Evolutionary conservation across 495 filamentous ascomycete species (phyloP).

Genomic region (Achaetomiella virescens): DNA sequence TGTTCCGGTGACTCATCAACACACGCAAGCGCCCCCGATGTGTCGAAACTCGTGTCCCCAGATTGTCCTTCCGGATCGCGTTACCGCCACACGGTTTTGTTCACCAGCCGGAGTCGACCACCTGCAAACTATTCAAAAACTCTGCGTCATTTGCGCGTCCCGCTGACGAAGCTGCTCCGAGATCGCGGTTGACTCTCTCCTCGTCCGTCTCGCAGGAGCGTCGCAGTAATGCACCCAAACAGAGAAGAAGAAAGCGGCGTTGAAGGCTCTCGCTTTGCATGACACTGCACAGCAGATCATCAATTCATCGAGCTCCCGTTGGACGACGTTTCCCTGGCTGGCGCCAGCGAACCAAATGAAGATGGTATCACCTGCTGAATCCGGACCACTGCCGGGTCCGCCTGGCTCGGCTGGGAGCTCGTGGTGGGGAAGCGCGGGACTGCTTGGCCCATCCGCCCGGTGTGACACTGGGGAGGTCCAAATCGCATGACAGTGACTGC

Average conservation of each 20-base stretch:
- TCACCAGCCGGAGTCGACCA: neutral
- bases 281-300: too few species aligned
- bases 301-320: neutral
- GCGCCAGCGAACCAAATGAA: conserved; percentile 9
- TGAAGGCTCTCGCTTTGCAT: too few species aligned
- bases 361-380: conserved; percentile 19
- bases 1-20: neutral
- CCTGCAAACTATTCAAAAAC: neutral
- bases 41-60: too few species aligned
- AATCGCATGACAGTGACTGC: neutral
- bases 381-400: conserved; percentile 15
- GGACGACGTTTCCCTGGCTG: neutral
- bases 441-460: conserved; percentile 1
- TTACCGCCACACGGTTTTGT: neutral
- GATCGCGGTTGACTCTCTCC: neutral
- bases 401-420: conserved; percentile 3
- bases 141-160: neutral
- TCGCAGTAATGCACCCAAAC: neutral
- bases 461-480: neutral
- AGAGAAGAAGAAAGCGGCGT: neutral
- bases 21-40: too few species aligned
- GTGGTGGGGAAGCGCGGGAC: neutral
- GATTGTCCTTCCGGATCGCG: conserved; percentile 11
- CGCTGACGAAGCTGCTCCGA: neutral
- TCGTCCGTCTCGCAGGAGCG: too few species aligned